Base-by-base conservation (phyloP, 768 basidiomycete genomes). In the Sutorius australiensis region DNA sequence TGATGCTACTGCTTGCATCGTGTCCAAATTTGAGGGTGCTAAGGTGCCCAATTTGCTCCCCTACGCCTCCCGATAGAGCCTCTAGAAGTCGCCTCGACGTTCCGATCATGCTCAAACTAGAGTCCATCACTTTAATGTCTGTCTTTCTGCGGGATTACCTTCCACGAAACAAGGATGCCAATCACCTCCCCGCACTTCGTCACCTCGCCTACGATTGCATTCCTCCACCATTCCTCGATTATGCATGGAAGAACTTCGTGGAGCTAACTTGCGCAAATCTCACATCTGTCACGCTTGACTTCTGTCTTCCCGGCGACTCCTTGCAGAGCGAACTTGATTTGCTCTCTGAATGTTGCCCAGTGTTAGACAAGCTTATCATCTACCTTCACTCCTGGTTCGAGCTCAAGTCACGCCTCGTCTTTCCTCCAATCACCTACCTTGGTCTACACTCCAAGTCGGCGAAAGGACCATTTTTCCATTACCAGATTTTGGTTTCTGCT, bases 121-220 rank as follows among this genome's bases (percentile, higher is more conserved):
- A 64, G 37, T 67, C 66, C 33, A 48, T 67, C 41, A 58, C 61
- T 28, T 46, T 68, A 6, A 59, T 53, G 55, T 68, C 66, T 17
- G 55, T 67, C 50, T 67, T 67, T 38, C 36, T 67, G 19, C 65
- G 62, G 14, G 67, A 67, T 52, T 69, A 67, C 32, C 65, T 69
- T 36, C 67, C 65, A 2, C 55, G 60, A 36, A 49, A 69, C 36
- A 67, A 62, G 36, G 52, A 61, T 31, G 55, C 51, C 36, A 69
- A 69, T 41, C 63, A 60, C 31, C 49, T 68, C 34, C 66, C 67
- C 31, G 62, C 67, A 28, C 66, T 68, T 36, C 60, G 67, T 33
- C 61, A 64, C 37, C 66, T 68, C 30, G 64, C 60, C 11, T 67
- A 69, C n/a, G 67, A 67, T 34, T 67, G 67, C 41, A 67, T 64